phyloP scores from a whole-genome alignment of 2,329 filamentous ascomycete species.

The Dactylellina drechsleri region DNA sequence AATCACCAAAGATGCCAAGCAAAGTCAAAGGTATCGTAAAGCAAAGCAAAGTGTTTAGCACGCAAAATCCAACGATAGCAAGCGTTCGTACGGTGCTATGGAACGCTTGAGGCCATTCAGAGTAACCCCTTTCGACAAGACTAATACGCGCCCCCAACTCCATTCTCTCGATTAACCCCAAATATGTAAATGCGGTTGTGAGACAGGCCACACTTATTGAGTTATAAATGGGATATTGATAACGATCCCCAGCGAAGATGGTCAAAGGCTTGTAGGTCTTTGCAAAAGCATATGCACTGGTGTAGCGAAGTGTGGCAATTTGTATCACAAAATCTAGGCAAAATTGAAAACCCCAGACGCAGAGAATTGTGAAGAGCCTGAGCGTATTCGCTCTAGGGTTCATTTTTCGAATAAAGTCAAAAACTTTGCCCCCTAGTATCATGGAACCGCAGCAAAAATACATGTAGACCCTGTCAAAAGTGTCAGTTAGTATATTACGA shows the following conservation, averaged over 20 bases:
- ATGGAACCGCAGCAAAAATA: conserved; percentile 40
- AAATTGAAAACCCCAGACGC: conserved; percentile 24
- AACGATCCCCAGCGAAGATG: conserved; percentile 16
- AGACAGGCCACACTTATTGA: conserved; percentile 18
- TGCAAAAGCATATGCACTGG: conserved; percentile 35
- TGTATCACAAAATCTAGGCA: conserved; percentile 31
- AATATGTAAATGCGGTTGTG: conserved; percentile 3
- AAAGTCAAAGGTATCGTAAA: conserved; percentile 25
- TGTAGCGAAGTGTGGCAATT: conserved; percentile 18
- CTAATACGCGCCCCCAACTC: conserved; percentile 20
- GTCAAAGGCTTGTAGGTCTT: conserved; percentile 24
- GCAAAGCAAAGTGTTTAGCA: conserved; percentile 13
- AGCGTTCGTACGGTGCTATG: conserved; percentile 9
- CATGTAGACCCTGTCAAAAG: conserved; percentile 20
- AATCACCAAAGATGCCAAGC: conserved; percentile 19
- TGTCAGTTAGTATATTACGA: conserved; percentile 8
- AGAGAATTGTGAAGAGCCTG: neutral
- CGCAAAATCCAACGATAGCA: conserved; percentile 27
- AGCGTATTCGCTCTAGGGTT: neutral
- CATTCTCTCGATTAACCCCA: neutral
- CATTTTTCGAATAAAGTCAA: neutral
- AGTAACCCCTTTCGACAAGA: conserved; percentile 15
- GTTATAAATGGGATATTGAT: conserved; percentile 33
- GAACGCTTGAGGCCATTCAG: conserved; percentile 3
- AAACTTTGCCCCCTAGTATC: neutral